Base-by-base conservation (phyloP, 2,329 filamentous ascomycete genomes). In the Scolecobasidium constrictum region DNA sequence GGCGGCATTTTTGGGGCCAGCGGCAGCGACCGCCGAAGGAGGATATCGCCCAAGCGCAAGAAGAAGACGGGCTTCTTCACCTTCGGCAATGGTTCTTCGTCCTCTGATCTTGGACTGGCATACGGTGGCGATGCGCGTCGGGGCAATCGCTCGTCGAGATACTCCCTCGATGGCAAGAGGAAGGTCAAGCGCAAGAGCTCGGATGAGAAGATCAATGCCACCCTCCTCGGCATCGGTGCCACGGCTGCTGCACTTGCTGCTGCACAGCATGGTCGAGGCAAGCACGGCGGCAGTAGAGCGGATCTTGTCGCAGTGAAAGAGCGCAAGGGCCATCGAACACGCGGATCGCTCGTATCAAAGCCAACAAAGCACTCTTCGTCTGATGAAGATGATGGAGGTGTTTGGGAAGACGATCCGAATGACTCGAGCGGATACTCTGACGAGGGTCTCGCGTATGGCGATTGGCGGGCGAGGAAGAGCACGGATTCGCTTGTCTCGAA, bases 381-480 rank as follows among this genome's bases (percentile, higher is more conserved):
- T 17, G 67, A 71, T 18, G 73, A 75, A 17, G 73, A 74, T 21
- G 70, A 68, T 17, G 71, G 72, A 34, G 67, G 71, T 35, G 63
- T 59, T 58, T 60, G 61, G 47, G 46, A 59, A 22, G 56, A 57
- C 22, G 59, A 36, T 17, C 23, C 36, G 9, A 39, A 46, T 18
- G 39, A 44, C 15, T 22, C 44, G 18, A 34, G 21, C 19, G 36
- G 56, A 11, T 51, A 50, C 3, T 56, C 59, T 5, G 70, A 73
- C 50, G 74, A 71, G 21, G 75, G 62, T 19, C 66, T 83, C 42
- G 77, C 78, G 2, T 83, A 79, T 51, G 79, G 78, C 34, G 68
- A 67, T 37, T 61, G 60, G 23, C 61, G 57, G 21, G 12, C 60
- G 60, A 40, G 57, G 54, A 50, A 67, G 48, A 76, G 72, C 46